These are phyloP conservation scores for Claviceps cyperi DNA, from an alignment of 2,329 filamentous ascomycete genomes.

Conservation along the genomic window DNA sequence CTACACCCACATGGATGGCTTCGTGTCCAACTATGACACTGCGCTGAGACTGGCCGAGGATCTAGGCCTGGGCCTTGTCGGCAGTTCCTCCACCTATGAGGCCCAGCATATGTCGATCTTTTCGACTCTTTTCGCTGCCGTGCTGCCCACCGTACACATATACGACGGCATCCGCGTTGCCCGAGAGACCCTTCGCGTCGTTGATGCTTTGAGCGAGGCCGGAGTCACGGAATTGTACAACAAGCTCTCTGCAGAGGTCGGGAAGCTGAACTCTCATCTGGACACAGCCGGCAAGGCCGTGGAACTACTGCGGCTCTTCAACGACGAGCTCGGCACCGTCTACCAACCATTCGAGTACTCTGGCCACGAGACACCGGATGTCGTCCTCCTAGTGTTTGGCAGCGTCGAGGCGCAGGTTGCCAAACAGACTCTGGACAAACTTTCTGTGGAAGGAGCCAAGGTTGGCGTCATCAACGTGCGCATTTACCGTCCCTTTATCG, in stretches of 20 bases:
- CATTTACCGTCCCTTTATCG: constrained; percentile 86
- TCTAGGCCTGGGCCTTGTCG: constrained; percentile 71
- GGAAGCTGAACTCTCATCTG: constrained; percentile 52
- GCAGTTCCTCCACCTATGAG: constrained; percentile 78
- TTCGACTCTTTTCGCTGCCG: constrained; percentile 62
- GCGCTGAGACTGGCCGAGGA: constrained; percentile 76
- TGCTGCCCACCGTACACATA: constrained; percentile 73
- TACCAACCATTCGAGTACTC: constrained; percentile 91
- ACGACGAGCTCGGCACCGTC: constrained; percentile 82
- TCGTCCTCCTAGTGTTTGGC: constrained; percentile 82
- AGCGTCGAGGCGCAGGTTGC: constrained; percentile 80
- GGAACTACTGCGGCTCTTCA: constrained; percentile 59
- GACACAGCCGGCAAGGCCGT: constrained; percentile 59
- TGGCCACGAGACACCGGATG: constrained; percentile 65
- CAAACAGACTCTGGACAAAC: constrained; percentile 60
- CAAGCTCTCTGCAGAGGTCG: constrained; percentile 46
- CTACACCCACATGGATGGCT: constrained; percentile 52
- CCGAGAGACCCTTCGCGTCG: constrained; percentile 66
- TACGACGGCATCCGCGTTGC: constrained; percentile 78
- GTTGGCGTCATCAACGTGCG: constrained; percentile 84
- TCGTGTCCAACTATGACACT: constrained; percentile 77
- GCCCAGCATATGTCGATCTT: constrained; percentile 92
- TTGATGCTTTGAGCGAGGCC: constrained; percentile 63
- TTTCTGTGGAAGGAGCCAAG: constrained; percentile 59
- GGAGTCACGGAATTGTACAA: constrained; percentile 57